Conservation (phyloP, 2,329 filamentous ascomycete genomes). For the Sphaerulina vaccinii region DNA sequence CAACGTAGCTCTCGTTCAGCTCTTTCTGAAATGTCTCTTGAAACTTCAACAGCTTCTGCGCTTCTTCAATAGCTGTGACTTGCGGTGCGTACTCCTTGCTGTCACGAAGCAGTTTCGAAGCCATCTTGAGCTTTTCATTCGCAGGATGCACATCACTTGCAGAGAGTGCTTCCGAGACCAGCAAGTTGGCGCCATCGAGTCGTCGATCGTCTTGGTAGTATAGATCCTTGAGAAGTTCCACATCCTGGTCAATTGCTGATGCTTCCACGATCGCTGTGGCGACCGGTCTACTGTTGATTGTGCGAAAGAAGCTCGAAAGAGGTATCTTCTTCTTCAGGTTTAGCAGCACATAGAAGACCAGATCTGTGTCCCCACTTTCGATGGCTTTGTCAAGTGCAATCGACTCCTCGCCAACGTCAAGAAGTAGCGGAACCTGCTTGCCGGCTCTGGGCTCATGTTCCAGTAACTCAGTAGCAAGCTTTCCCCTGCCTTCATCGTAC, state of each 20-base stretch:
- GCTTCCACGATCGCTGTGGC: conserved; percentile 89
- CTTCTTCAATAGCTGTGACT: conserved; percentile 73
- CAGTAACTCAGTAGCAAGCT: conserved; percentile 85
- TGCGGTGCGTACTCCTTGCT: conserved; percentile 77
- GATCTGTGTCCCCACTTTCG: conserved; percentile 89
- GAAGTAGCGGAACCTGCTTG: conserved; percentile 88
- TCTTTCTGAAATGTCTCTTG: conserved; percentile 88
- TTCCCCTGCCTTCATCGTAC: conserved; percentile 85
- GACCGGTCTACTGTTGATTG: conserved; percentile 79
- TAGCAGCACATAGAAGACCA: conserved; percentile 84
- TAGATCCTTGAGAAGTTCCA: conserved; percentile 82
- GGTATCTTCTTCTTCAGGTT: conserved; percentile 88
- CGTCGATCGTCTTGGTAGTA: conserved; percentile 97
- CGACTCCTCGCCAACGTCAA: conserved; percentile 94
- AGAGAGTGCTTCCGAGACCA: conserved; percentile 77
- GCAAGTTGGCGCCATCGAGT: conserved; percentile 81
- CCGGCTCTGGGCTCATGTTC: conserved; percentile 93
- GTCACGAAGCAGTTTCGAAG: conserved; percentile 78
- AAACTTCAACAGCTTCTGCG: conserved; percentile 73
- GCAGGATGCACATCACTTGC: conserved; percentile 69
- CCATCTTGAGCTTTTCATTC: conserved; percentile 83
- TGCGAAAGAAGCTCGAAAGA: conserved; percentile 86
- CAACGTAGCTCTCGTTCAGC: conserved; percentile 65
- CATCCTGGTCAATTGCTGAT: conserved; percentile 74
- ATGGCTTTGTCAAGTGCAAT: conserved; percentile 95